Evolutionary conservation across 345 rosid species (phyloP).

Genomic region (Hibiscus tridactylites): DNA sequence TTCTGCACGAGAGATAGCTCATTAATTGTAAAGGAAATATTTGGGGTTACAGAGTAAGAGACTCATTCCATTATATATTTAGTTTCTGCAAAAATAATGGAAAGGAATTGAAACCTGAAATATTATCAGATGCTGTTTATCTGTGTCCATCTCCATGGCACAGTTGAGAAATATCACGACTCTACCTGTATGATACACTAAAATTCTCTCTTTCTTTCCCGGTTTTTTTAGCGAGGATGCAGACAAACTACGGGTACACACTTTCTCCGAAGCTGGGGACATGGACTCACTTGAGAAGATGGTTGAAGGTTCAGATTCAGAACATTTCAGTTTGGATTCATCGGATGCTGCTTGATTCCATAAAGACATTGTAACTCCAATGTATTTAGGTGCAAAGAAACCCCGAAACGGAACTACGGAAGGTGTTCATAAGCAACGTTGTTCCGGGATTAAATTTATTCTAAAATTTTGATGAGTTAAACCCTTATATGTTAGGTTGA

Average conservation of each 20-base stretch:
- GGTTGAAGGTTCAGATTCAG: slow-evolving; percentile 58
- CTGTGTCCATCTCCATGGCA: not conserved
- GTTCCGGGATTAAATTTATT: not conserved
- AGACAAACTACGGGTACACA: slow-evolving; percentile 63
- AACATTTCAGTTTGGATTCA: slow-evolving; percentile 25
- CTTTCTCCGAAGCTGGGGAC: slow-evolving; percentile 76
- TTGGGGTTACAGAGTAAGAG: slow-evolving; percentile 85
- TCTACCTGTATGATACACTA: not conserved
- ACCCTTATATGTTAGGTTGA: not conserved
- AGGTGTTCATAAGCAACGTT: not conserved
- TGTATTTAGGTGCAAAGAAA: slow-evolving; percentile 3
- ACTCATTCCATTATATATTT: not conserved
- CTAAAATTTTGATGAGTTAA: slow-evolving; percentile 4
- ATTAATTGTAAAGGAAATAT: slow-evolving; percentile 78
- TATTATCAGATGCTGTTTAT: not conserved
- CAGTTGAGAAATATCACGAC: not conserved
- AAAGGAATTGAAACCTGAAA: slow-evolving; percentile 5
- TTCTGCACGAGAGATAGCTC: slow-evolving; percentile 73
- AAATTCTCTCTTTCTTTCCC: not conserved
- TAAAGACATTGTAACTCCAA: not conserved
- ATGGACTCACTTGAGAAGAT: slow-evolving; percentile 77
- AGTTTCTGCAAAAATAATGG: not conserved
- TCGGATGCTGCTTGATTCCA: slow-evolving; percentile 7
- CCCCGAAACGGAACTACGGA: not conserved
- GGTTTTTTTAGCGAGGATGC: slow-evolving; percentile 56